A percentile compares a stretch with the other conserved stretches of the same genome.
These are phyloP conservation scores for Reticulascus tulasneorum DNA, from an alignment of 2,329 filamentous ascomycete genomes.

Conservation along the genomic window DNA sequence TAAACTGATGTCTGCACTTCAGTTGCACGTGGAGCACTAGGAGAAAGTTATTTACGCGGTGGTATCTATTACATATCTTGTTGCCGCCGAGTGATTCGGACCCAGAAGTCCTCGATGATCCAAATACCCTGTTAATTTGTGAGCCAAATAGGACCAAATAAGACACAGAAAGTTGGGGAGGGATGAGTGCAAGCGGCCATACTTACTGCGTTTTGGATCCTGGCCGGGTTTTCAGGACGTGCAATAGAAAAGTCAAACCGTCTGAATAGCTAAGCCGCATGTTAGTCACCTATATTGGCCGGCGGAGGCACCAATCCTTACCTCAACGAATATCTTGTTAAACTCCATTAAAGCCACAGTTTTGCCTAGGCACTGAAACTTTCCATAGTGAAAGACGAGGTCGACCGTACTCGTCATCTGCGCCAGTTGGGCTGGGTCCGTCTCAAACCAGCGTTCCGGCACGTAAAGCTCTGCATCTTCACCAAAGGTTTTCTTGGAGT, in stretches of 20 bases:
- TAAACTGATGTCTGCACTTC: too few species aligned
- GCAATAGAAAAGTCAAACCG: constrained; percentile 17
- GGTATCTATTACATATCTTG: too few species aligned
- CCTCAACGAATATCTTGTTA: constrained; percentile 39
- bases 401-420: constrained; percentile 33
- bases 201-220: constrained; percentile 14
- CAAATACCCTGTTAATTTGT: too few species aligned
- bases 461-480: constrained; percentile 38
- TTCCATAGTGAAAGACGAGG: constrained; percentile 38
- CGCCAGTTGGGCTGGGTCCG: constrained; percentile 22
- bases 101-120: constrained; percentile 19
- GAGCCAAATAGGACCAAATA: too few species aligned
- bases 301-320: constrained; percentile 22
- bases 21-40: too few species aligned
- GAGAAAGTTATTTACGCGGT: too few species aligned
- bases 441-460: constrained; percentile 44
- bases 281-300: fast-evolving
- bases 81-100: constrained; percentile 14
- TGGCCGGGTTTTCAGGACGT: constrained; percentile 14
- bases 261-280: constrained; percentile 13
- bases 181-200: too few species aligned
- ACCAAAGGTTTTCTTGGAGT: constrained; percentile 38
- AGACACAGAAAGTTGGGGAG: too few species aligned
- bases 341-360: constrained; percentile 39
- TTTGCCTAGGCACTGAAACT: constrained; percentile 39